Evolutionary conservation across 1,139 yeast genomes (phyloP), one percentile per base, ranked within the genome.

Genomic region (Candida buenavistaensis): DNA sequence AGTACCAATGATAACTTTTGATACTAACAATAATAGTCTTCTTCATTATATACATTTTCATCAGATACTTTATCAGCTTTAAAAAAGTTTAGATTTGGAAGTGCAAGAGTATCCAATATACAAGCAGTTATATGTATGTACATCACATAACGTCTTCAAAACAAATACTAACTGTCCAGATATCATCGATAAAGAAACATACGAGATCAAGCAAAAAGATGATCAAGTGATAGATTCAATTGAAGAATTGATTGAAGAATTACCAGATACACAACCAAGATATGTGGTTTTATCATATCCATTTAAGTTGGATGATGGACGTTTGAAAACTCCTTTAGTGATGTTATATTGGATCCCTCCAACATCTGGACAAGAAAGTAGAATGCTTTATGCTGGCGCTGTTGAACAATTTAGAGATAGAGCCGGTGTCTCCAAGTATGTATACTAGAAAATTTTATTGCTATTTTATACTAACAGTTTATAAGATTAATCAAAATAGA

Each of bases 371-470:
- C 92, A 82, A 54, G 86, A 82, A 37, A 68, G 75, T 53, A 77
- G 83, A 54, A 89, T 89, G 96, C 62, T 86, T 32, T 89, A 86
- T 51, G 97, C 96, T 1, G 95, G 94, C 2, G 95, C 95, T 1
- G 76, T 86, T 17, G 96, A 89, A 52, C 62, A 82, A 47, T 74
- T 89, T 43, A 72, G 92, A 54, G 81, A 76, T 36, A 82, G 82
- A 50, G 86, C 95, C 12, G 90, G 92, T 10, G 90, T 84, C 10
- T 66, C 79, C 26, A 77, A 75, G 79, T 73, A 57, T 39, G 80
- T 74, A 50, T 46, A 14, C 15, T 6, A 31, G 22, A 7, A 19
- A 17, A 2, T 3, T 20, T 14, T 11, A n/a, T 16, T 6, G 12
- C 5, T 16, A 8, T 5, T n/a, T 5, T 23, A 20, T 39, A 61